Evolutionary conservation across 139 green algal genomes (phyloP).

Genomic region (Asterochloris sp.): DNA sequence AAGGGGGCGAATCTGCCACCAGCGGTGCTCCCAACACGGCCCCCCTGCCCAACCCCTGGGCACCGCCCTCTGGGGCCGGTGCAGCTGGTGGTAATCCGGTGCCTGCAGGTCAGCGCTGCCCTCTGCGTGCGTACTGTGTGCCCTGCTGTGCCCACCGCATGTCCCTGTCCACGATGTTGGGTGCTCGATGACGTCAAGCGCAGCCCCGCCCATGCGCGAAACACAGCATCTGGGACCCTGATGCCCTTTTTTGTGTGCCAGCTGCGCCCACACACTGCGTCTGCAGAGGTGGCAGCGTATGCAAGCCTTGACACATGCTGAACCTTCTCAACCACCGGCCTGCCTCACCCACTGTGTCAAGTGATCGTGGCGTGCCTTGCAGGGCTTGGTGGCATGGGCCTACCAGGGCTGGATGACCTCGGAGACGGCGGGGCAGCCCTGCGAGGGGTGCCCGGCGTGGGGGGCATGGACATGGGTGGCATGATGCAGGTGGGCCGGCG

Average conservation of each 20-base stretch:
- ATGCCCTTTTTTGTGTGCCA: no score
- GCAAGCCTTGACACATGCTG: no score
- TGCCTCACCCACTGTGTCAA: no score
- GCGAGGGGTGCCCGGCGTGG: conserved; percentile 2
- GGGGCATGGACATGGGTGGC: conserved; percentile 12
- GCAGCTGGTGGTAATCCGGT: neutral
- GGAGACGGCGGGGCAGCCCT: neutral
- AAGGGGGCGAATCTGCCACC: conserved; percentile 3
- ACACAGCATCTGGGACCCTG: no score
- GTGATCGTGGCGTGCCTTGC: conserved; percentile 23
- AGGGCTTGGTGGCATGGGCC: conserved; percentile 12
- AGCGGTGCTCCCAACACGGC: conserved; percentile 64
- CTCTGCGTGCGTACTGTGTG: neutral
- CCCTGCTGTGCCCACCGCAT: neutral
- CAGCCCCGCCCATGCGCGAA: no score
- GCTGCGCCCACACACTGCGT: no score
- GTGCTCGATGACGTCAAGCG: no score
- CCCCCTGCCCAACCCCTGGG: conserved; percentile 97
- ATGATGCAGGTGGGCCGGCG: conserved; percentile 69
- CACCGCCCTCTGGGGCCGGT: conserved; percentile 16
- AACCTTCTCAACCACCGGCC: no score
- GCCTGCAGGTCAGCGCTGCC: neutral
- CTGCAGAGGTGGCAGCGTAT: no score
- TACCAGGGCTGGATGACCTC: conserved; percentile 5
- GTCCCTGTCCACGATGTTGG: no score